Percentiles rank a stretch among this genome's conserved stretches.
Conservation (phyloP, 371 early-diverging fungal genomes). For the Apophysomyces trapeziformis region DNA sequence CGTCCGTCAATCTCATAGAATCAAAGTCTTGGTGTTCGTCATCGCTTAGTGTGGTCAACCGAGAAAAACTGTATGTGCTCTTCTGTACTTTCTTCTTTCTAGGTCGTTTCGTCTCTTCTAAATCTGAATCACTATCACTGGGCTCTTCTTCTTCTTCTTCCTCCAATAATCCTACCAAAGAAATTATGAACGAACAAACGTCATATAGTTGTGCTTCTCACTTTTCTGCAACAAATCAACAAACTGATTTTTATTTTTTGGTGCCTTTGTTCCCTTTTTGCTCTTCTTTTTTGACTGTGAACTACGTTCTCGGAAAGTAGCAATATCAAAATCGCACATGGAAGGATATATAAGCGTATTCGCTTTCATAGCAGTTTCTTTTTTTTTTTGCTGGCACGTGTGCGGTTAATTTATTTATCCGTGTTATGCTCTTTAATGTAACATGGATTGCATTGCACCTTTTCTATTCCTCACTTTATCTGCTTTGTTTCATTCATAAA, state of each 20-base stretch:
- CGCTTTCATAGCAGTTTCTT: neutral
- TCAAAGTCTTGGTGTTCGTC: neutral
- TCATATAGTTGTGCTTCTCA: conserved; percentile 1
- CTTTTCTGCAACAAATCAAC: conserved; percentile 29
- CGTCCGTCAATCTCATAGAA: neutral
- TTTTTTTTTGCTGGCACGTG: no score
- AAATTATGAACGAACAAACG: neutral
- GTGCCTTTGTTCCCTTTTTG: neutral
- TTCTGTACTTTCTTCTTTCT: conserved; percentile 18
- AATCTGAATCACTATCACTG: conserved; percentile 7
- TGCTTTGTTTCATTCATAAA: no score
- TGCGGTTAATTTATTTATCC: neutral
- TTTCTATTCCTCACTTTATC: no score
- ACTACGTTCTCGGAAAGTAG: conserved; percentile 20
- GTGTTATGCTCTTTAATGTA: neutral
- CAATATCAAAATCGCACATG: conserved; percentile 44
- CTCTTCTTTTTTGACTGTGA: neutral
- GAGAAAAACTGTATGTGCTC: neutral
- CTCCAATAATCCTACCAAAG: conserved; percentile 2
- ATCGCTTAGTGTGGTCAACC: neutral
- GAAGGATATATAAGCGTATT: neutral
- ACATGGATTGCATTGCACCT: no score
- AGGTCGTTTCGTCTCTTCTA: conserved; percentile 1
- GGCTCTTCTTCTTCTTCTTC: conserved; percentile 6
- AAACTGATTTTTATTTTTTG: conserved; percentile 17